These are phyloP conservation scores for Amorphotheca resinae DNA, from an alignment of 495 filamentous ascomycete genomes.

Conservation along the genomic window DNA sequence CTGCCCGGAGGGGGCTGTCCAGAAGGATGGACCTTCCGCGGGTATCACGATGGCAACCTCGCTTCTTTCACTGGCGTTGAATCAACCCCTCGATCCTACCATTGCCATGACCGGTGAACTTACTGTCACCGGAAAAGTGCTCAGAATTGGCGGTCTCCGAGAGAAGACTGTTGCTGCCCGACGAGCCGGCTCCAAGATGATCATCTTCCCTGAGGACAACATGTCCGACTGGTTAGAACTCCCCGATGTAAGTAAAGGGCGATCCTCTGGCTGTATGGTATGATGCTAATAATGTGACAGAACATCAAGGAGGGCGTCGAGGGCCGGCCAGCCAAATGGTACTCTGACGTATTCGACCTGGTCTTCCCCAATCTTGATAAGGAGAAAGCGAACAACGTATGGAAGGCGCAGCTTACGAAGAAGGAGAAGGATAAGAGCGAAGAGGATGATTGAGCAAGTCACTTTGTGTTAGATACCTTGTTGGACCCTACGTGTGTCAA, in stretches of 20 bases:
- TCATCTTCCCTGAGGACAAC: slow-evolving; percentile 94
- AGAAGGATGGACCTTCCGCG: slow-evolving; percentile 91
- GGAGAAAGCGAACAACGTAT: slow-evolving; percentile 54
- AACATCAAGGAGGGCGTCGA: slow-evolving; percentile 95
- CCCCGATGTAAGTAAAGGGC: slow-evolving; percentile 60
- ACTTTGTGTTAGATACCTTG: slow-evolving; percentile 12
- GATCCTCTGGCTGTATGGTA: background rate
- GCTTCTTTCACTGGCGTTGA: slow-evolving; percentile 70
- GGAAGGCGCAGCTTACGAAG: slow-evolving; percentile 58
- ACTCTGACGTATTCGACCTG: slow-evolving; percentile 82
- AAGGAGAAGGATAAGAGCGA: slow-evolving; percentile 34
- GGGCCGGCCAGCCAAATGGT: slow-evolving; percentile 84
- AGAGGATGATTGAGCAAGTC: slow-evolving; percentile 23
- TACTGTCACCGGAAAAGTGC: slow-evolving; percentile 93
- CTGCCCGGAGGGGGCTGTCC: slow-evolving; percentile 93
- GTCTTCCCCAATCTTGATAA: slow-evolving; percentile 77
- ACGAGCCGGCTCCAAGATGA: slow-evolving; percentile 83
- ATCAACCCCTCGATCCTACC: slow-evolving; percentile 65
- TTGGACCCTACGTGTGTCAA: slow-evolving; percentile 5
- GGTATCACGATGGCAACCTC: slow-evolving; percentile 97
- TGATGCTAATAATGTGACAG: slow-evolving; percentile 34
- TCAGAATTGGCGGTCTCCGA: slow-evolving; percentile 87
- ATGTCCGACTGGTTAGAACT: slow-evolving; percentile 94
- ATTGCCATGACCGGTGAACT: slow-evolving; percentile 98
- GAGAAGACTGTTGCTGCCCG: slow-evolving; percentile 99